These are phyloP conservation scores for Triticum urartu DNA, from an alignment of 176 grass and related monocot genomes.

Conservation along the genomic window DNA sequence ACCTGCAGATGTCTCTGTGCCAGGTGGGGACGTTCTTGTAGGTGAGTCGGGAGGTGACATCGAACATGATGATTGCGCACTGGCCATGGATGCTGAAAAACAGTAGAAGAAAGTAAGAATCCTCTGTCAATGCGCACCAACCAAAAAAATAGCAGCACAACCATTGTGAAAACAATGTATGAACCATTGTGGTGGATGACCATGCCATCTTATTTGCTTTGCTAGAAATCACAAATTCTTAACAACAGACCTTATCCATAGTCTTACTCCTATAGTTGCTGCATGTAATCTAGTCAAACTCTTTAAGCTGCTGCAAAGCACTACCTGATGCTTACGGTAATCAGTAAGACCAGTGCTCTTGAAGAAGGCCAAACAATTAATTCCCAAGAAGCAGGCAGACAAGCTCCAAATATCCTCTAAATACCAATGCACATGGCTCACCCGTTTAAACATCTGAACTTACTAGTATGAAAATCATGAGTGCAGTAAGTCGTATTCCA, in stretches of 20 bases:
- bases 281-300: neutral
- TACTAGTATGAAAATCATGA: neutral
- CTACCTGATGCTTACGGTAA: neutral
- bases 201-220: neutral
- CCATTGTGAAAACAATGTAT: too few species aligned
- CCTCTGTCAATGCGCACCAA: neutral
- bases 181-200: neutral
- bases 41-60: conserved; percentile 60
- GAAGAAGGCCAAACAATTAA: neutral
- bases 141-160: neutral
- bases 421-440: neutral
- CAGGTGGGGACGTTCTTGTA: conserved; percentile 80
- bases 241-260: neutral
- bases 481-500: neutral
- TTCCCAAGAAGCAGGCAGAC: neutral
- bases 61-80: conserved; percentile 77
- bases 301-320: neutral
- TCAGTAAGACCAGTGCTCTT: neutral
- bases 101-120: neutral
- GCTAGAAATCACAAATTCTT: neutral
- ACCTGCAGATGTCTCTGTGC: conserved; percentile 77
- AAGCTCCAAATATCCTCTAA: neutral
- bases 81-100: conserved; percentile 70
- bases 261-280: neutral
- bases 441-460: neutral